phyloP scores from a whole-genome alignment of 495 filamentous ascomycete species.

The Penicillium turbatum region DNA sequence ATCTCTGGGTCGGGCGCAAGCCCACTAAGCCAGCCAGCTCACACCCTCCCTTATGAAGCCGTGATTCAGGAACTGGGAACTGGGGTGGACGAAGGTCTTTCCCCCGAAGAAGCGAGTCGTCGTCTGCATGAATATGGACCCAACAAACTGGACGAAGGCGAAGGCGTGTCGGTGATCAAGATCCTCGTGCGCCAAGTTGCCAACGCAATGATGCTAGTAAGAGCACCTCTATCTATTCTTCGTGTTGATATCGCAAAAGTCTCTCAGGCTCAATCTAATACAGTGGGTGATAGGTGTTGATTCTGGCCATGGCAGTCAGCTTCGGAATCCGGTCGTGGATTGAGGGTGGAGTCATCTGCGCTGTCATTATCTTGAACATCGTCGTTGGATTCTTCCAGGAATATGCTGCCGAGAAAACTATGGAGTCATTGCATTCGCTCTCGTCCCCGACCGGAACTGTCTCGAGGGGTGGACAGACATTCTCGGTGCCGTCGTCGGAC shows the following conservation, averaged over 20 bases:
- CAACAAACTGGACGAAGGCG: slow-evolving; percentile 52
- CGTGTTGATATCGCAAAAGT: no score
- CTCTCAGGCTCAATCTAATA: no score
- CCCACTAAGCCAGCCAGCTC: slow-evolving; percentile 52
- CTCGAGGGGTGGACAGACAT: slow-evolving; percentile 45
- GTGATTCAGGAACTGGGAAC: slow-evolving; percentile 51
- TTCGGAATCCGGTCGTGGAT: slow-evolving; percentile 63
- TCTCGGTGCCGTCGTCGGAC: slow-evolving; percentile 46
- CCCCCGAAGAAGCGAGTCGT: slow-evolving; percentile 44
- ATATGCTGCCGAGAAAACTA: slow-evolving; percentile 65
- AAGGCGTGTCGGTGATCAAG: slow-evolving; percentile 43
- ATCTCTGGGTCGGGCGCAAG: slow-evolving; percentile 4
- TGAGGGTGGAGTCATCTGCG: slow-evolving; percentile 60
- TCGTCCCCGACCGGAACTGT: slow-evolving; percentile 54
- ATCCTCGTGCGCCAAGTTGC: slow-evolving; percentile 52
- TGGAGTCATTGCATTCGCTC: slow-evolving; percentile 59
- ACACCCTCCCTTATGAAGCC: slow-evolving; percentile 48
- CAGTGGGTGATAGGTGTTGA: no score
- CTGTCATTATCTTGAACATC: slow-evolving; percentile 63
- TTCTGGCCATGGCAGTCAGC: slow-evolving; percentile 62
- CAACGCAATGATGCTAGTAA: slow-evolving; percentile 55
- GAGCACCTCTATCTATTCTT: slow-evolving; percentile 5
- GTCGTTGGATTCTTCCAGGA: slow-evolving; percentile 64
- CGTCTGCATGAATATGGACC: slow-evolving; percentile 49
- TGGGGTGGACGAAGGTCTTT: slow-evolving; percentile 53